phyloP scores from a whole-genome alignment of 2,329 filamentous ascomycete genomes.

The Aspergillus hortae region DNA sequence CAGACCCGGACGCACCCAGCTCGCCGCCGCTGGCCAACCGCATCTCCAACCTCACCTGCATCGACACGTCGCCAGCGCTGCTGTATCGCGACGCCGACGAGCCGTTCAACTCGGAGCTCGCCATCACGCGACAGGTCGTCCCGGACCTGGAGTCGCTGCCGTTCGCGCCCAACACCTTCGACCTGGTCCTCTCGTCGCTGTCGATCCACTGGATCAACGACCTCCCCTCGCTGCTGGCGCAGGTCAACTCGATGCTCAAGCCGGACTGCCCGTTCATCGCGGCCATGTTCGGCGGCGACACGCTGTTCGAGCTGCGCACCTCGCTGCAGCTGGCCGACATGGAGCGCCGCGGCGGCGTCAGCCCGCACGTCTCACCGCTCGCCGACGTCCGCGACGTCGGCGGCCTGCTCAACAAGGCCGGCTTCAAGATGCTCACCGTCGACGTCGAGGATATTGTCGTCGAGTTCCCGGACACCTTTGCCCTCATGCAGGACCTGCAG shows the following conservation, averaged over 20 bases:
- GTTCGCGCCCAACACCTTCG: constrained; percentile 73
- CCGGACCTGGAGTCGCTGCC: constrained; percentile 65
- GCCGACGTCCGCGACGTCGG: constrained; percentile 91
- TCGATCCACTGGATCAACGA: constrained; percentile 98
- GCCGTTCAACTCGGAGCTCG: constrained; percentile 67
- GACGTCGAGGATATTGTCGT: constrained; percentile 97
- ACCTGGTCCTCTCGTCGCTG: constrained; percentile 83
- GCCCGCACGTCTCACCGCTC: constrained; percentile 83
- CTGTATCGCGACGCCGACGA: constrained; percentile 70
- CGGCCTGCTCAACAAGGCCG: constrained; percentile 77
- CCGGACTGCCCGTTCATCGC: constrained; percentile 89
- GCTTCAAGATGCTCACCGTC: constrained; percentile 93
- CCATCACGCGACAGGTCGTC: constrained; percentile 73
- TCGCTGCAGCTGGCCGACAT: constrained; percentile 89
- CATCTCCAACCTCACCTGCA: constrained; percentile 71
- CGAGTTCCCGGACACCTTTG: constrained; percentile 85
- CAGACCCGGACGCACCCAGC: constrained; percentile 51
- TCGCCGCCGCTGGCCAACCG: constrained; percentile 61
- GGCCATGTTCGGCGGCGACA: constrained; percentile 95
- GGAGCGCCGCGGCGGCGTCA: constrained; percentile 86
- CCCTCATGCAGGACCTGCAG: constrained; percentile 89
- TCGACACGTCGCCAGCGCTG: constrained; percentile 73
- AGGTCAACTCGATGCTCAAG: constrained; percentile 83
- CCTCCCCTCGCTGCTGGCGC: constrained; percentile 75
- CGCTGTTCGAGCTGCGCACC: constrained; percentile 86